Evolutionary conservation across 225 moss, liverwort and hornwort species (phyloP), one percentile per base, ranked within the genome.

Genomic region (Neckera pumila): DNA sequence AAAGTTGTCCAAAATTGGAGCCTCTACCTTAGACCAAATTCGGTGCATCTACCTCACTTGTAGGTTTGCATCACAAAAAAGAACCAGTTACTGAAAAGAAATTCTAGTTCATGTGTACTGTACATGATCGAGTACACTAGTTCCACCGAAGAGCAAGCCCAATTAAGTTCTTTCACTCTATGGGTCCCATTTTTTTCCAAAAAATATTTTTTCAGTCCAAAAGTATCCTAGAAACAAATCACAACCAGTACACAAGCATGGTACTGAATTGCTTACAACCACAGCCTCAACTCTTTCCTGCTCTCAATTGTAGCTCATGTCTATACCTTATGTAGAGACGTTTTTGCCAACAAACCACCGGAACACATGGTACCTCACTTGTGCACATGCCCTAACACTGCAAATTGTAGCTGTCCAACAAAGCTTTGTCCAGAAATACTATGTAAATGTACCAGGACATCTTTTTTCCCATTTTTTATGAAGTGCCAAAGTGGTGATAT

Each of bases 61-160:
- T 56, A 56, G n/a, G 16, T 10, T 56, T 13, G 34, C n/a, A 16
- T 14, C 25, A 16, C 6, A 3, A 6, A 27, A 34, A 76, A 36
- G 6, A 36, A 54, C 5, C 3, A 36, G 22, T 23, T 14, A 22
- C 76, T 2, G 34, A 76, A 57, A 57, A 57, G 56, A 57, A 57
- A 26, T 17, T 26, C 3, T 17, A 12, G 3, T 27, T 27, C 26
- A 38, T 16, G 17, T 38, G 6, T 9, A 45, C n/a, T n/a, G 45
- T 45, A 45, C 0, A 1, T n/a, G n/a, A n/a, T 18, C 8, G 4
- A 56, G 28, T 8, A 40, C 2, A 0, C 19, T 21, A 3, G 14
- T 42, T 42, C 14, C 42, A 30, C 31, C 22, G 0, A 57, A 38
- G 38, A 26, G 5, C 16, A 9, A 20, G 57, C 57, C 20, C 30